phyloP scores from a whole-genome alignment of 1,284 basidiomycete species.

The Vanrija humicola region DNA sequence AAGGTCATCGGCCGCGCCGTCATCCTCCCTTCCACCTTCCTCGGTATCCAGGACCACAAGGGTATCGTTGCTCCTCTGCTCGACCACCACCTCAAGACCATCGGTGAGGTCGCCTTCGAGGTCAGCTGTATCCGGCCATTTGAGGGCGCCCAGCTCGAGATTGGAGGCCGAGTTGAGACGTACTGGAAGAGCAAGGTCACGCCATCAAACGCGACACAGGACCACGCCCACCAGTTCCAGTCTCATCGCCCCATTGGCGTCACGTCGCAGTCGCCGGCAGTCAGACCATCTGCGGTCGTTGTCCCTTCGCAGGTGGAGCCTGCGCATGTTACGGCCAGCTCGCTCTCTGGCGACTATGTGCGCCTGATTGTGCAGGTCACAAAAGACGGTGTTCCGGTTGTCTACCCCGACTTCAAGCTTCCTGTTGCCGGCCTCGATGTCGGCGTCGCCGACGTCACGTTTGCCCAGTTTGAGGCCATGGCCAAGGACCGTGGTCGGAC shows the following conservation, averaged over 20 bases:
- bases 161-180: slow-evolving; percentile 90
- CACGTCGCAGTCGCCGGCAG: slow-evolving; percentile 29
- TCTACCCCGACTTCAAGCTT: slow-evolving; percentile 67
- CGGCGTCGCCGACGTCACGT: slow-evolving; percentile 75
- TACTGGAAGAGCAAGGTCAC: slow-evolving; percentile 90
- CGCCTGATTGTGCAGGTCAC: slow-evolving; percentile 88
- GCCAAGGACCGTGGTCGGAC: slow-evolving; percentile 57
- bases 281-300: slow-evolving; percentile 23
- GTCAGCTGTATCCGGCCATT: slow-evolving; percentile 86
- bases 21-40: slow-evolving; percentile 73
- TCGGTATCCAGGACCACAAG: slow-evolving; percentile 55
- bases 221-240: slow-evolving; percentile 49
- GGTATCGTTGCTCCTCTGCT: slow-evolving; percentile 74
- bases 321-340: slow-evolving; percentile 46
- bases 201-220: slow-evolving; percentile 51
- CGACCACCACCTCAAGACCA: slow-evolving; percentile 87
- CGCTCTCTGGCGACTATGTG: slow-evolving; percentile 77
- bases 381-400: slow-evolving; percentile 79
- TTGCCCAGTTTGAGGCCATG: slow-evolving; percentile 70
- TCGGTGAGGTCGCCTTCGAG: slow-evolving; percentile 92
- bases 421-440: slow-evolving; percentile 73
- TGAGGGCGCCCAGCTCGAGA: slow-evolving; percentile 87
- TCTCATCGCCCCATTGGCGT: slow-evolving; percentile 46
- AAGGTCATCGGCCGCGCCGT: slow-evolving; percentile 94
- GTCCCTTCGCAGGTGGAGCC: slow-evolving; percentile 26